Conservation (phyloP, 1,284 basidiomycete genomes). For the Ganoderma lucidum region DNA sequence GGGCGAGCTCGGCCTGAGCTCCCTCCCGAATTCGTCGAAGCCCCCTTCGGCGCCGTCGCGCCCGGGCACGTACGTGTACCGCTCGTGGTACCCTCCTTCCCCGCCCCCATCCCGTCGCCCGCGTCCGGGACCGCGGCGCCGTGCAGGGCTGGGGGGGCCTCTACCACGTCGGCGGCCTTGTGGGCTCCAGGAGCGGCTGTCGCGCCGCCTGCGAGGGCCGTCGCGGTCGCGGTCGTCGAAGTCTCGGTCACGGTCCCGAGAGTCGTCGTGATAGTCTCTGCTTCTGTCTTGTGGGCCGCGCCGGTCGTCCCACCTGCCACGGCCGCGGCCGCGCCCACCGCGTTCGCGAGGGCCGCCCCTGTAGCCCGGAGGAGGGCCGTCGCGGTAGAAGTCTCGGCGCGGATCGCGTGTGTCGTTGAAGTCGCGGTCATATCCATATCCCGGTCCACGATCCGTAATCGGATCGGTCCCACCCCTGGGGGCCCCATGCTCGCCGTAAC, state of each 20-base stretch:
- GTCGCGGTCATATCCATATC: conserved; percentile 2
- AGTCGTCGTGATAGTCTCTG: conserved; percentile 42
- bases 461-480: conserved; percentile 32
- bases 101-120: not conserved
- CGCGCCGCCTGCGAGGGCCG: conserved; percentile 49
- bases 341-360: conserved; percentile 56
- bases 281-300: conserved; percentile 41
- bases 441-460: not conserved
- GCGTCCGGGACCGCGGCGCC: not conserved
- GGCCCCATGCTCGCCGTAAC: conserved; percentile 43
- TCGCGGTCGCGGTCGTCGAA: conserved; percentile 29
- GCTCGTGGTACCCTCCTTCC: not conserved
- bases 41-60: conserved; percentile 11
- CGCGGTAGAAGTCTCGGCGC: conserved; percentile 28
- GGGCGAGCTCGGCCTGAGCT: conserved; percentile 61
- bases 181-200: conserved; percentile 78
- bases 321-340: conserved; percentile 49
- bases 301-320: conserved; percentile 53
- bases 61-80: conserved; percentile 6
- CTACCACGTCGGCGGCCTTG: conserved; percentile 47
- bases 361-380: not conserved
- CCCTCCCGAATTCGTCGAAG: conserved; percentile 82
- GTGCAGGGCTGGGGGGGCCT: conserved; percentile 55
- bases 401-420: conserved; percentile 10
- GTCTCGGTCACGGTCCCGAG: conserved; percentile 46